Evolutionary conservation across 1,284 basidiomycete genomes (phyloP), one percentile per base, ranked within the genome.

Genomic region (Volvariella volvacea): DNA sequence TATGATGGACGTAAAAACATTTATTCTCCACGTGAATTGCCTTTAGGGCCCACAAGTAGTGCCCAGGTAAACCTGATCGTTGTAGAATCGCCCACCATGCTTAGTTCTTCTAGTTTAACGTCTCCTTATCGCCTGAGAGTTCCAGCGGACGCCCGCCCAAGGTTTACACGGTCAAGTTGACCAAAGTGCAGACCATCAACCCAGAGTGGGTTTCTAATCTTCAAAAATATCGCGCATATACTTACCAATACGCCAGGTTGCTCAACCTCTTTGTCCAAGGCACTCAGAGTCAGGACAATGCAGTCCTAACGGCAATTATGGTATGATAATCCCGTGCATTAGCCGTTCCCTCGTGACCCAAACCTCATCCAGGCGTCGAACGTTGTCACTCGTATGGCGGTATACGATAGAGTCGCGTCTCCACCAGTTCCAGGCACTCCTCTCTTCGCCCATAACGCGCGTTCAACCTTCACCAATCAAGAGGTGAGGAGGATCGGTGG

Each of bases 1-100:
- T 89, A 88, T 44, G 86, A 90, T 49, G 84, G 85, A 0, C 68
- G 78, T 6, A 88, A 88, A 59, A 89, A 86, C 49, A 56, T 87
- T 41, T 88, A 83, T 55, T 63, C 77, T 0, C 57, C 74, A 4
- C 63, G 66, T 22, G 58, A 68, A 37, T 65, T 86, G 6, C 67
- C 71, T 0, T 72, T 86, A 34, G 73, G 74, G 3, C 58, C 67
- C 0, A 62, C 53, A 0, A 57, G 64, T 10, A 68, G 68, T 3
- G 64, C 68, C 33, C 71, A 73, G 52, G 78, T 68, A 14, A 10
- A 10, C 28, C 9, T 31, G 22, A 19, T 34, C 32, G 37, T 4
- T n/a, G 19, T n/a, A 9, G 21, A 3, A 32, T 41, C 7, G 7
- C 14, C 44, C 21, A 37, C 3, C 3, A 22, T n/a, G 22, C 19